A percentile compares a stretch with the other conserved stretches of the same genome.
These are phyloP conservation scores for Suhomyces wounanorum DNA, from an alignment of 1,139 yeast genomes.

Conservation along the genomic window DNA sequence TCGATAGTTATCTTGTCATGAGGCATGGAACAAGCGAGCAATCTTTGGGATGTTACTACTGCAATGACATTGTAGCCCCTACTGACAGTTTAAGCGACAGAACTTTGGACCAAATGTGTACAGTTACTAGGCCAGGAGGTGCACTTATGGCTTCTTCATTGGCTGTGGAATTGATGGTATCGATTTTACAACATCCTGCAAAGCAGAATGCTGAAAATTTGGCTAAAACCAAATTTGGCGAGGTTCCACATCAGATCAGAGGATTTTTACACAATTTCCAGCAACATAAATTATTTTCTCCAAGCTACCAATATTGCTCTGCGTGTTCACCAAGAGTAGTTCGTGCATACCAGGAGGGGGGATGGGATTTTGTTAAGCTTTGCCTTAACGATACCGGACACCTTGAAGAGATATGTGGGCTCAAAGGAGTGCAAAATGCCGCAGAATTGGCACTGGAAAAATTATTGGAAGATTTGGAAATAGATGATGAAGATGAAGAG, in stretches of 20 bases:
- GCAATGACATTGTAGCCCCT: constrained; percentile 96
- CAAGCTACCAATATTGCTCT: constrained; percentile 75
- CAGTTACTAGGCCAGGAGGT: constrained; percentile 95
- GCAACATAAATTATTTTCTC: constrained; percentile 65
- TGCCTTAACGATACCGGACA: constrained; percentile 68
- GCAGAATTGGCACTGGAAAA: constrained; percentile 63
- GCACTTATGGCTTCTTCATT: constrained; percentile 84
- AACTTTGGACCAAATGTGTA: constrained; percentile 96
- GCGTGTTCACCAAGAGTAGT: constrained; percentile 75
- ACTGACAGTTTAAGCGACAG: constrained; percentile 80
- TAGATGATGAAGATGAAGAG: constrained; percentile 43
- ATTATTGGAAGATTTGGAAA: constrained; percentile 37
- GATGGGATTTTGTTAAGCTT: constrained; percentile 78
- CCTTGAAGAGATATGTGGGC: constrained; percentile 77
- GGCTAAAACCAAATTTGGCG: constrained; percentile 55
- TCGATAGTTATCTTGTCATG: constrained; percentile 90
- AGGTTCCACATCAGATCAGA: constrained; percentile 84
- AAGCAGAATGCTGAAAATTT: constrained; percentile 49
- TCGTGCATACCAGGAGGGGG: constrained; percentile 47
- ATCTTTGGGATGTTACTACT: constrained; percentile 87
- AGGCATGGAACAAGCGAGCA: constrained; percentile 66
- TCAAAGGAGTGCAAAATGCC: constrained; percentile 66
- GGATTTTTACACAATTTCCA: constrained; percentile 75
- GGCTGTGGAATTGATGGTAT: constrained; percentile 81
- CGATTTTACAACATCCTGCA: constrained; percentile 68